Conservation (phyloP, 805 yeast species). For the Candida coquimbonensis region DNA sequence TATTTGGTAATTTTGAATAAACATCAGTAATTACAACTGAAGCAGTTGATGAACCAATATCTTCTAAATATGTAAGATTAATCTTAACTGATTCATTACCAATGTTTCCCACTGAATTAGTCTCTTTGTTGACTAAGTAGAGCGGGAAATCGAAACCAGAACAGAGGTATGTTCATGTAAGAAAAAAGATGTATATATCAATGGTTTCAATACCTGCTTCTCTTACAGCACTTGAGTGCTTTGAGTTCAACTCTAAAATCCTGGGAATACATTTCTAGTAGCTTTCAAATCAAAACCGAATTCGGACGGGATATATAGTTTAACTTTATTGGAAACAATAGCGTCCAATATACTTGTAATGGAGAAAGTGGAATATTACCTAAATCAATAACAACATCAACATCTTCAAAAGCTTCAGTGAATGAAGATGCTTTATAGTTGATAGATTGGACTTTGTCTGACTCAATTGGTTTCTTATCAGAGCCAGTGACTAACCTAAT, state of each 20-base stretch:
- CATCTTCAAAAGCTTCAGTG: conserved; percentile 35
- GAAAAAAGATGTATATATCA: conserved; percentile 37
- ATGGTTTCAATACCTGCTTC: conserved; percentile 40
- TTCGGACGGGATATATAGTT: conserved; percentile 52
- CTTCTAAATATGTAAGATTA: conserved; percentile 30
- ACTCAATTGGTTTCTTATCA: conserved; percentile 13
- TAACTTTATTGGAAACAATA: conserved; percentile 36
- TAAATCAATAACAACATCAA: conserved; percentile 46
- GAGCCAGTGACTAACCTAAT: conserved; percentile 38
- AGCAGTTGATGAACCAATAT: conserved; percentile 40
- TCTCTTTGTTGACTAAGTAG: conserved; percentile 32
- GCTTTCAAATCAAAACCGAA: conserved; percentile 44
- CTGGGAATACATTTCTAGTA: conserved; percentile 26
- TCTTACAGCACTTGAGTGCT: conserved; percentile 34
- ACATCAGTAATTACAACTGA: conserved; percentile 31
- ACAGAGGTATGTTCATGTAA: conserved; percentile 25
- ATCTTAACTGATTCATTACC: conserved; percentile 35
- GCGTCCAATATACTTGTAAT: conserved; percentile 31
- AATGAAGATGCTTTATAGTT: conserved; percentile 16
- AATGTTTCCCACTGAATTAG: conserved; percentile 14
- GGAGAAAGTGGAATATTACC: conserved; percentile 26
- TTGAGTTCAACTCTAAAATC: conserved; percentile 28
- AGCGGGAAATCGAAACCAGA: conserved; percentile 20
- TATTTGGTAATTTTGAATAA: conserved; percentile 35
- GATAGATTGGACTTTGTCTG: conserved; percentile 16